These are phyloP conservation scores for Neurospora pannonica DNA, from an alignment of 495 filamentous ascomycete species.

Conservation along the genomic window DNA sequence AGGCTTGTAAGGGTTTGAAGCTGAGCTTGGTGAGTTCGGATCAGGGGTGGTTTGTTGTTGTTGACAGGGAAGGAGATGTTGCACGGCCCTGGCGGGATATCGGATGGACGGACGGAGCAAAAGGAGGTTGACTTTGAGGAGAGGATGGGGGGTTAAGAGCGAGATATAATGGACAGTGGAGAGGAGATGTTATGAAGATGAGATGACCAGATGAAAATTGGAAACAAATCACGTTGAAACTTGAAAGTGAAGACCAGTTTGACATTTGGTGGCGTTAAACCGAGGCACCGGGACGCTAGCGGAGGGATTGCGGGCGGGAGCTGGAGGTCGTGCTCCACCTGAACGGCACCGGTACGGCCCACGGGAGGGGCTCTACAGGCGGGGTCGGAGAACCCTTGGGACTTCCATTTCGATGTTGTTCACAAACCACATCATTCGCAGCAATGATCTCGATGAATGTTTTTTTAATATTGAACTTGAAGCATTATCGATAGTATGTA, in stretches of 20 bases:
- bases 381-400: background rate
- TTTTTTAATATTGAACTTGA: background rate
- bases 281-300: background rate
- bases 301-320: background rate
- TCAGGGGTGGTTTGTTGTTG: background rate
- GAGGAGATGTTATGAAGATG: background rate
- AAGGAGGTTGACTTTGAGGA: background rate
- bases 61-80: background rate
- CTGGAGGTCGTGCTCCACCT: background rate
- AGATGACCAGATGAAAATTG: background rate
- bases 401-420: background rate
- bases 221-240: background rate
- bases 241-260: background rate
- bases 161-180: background rate
- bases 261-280: background rate
- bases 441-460: background rate
- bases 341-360: background rate
- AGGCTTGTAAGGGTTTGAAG: background rate
- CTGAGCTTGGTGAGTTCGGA: background rate
- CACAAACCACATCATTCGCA: background rate
- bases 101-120: background rate
- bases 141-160: background rate
- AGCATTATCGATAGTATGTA: background rate
- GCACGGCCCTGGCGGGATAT: background rate
- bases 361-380: background rate